phyloP scores from a whole-genome alignment of 2,329 filamentous ascomycete genomes.

The Colletotrichum tanaceti region DNA sequence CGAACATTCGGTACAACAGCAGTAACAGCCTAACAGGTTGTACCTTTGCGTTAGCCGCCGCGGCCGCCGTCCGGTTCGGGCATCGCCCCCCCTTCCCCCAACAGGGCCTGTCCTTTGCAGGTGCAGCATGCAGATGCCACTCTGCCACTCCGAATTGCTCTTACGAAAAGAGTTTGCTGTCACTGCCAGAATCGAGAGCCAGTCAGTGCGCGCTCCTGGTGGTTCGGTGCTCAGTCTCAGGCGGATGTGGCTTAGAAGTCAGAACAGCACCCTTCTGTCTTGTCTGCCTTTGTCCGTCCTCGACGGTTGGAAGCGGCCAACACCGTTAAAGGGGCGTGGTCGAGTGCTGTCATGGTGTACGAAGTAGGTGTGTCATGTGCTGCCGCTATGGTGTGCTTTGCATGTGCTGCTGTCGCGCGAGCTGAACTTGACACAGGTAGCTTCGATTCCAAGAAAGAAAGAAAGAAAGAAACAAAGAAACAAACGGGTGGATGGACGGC shows the following conservation, averaged over 20 bases:
- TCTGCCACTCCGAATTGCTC: conserved; percentile 11
- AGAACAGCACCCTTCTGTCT: conserved; percentile 21
- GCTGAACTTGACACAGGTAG: conserved; percentile 16
- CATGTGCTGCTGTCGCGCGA: neutral
- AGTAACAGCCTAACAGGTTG: conserved; percentile 14
- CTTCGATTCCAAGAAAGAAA: neutral
- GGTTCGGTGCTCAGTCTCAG: conserved; percentile 12
- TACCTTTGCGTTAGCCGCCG: conserved; percentile 21
- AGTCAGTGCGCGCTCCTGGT: conserved; percentile 12
- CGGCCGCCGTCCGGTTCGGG: conserved; percentile 11
- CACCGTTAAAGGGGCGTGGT: conserved; percentile 6
- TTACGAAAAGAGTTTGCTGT: neutral
- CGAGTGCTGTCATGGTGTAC: too few species aligned
- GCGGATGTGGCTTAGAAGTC: neutral
- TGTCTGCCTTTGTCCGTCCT: conserved; percentile 26
- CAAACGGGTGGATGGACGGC: neutral
- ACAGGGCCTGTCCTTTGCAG: neutral
- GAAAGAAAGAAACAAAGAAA: conserved; percentile 12
- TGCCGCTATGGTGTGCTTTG: too few species aligned
- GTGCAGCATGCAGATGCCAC: neutral
- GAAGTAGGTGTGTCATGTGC: too few species aligned
- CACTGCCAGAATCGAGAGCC: conserved; percentile 4
- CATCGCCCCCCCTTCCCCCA: neutral
- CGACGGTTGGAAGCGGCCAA: conserved; percentile 6
- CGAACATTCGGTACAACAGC: neutral